phyloP scores from a whole-genome alignment of 331 rosid species.

The Quercus lobata region DNA sequence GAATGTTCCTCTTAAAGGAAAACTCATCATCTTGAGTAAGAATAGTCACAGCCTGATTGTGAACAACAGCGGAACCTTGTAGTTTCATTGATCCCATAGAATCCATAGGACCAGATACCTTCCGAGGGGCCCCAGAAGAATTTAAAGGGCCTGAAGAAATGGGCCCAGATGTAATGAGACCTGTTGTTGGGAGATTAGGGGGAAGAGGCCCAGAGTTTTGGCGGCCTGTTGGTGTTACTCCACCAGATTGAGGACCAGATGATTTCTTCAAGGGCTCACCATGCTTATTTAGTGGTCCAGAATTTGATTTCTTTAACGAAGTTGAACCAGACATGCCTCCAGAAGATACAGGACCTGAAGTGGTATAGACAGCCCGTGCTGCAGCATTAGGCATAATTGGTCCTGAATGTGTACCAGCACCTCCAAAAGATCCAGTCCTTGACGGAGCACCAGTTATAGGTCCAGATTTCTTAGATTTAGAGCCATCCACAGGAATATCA shows the following conservation, averaged over 20 bases:
- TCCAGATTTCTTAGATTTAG: conserved; percentile 93
- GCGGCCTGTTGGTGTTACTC: conserved; percentile 54
- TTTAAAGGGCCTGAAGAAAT: conserved; percentile 85
- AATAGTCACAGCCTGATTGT: conserved; percentile 82
- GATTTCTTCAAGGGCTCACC: conserved; percentile 94
- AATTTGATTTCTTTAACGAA: conserved; percentile 80
- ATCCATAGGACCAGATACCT: conserved; percentile 84
- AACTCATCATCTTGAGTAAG: conserved; percentile 74
- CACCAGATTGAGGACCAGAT: conserved; percentile 97
- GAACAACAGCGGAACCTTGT: conserved; percentile 41
- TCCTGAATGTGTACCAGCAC: conserved; percentile 90
- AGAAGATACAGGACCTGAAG: conserved; percentile 68
- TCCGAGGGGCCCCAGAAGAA: conserved; percentile 93
- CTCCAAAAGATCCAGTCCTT: conserved; percentile 94
- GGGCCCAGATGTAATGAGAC: conserved; percentile 94
- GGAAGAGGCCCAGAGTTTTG: conserved; percentile 96
- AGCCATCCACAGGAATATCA: conserved; percentile 84
- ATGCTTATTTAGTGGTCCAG: conserved; percentile 93
- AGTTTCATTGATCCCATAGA: conserved; percentile 69
- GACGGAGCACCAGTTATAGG: conserved; percentile 74
- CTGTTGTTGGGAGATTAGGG: conserved; percentile 88
- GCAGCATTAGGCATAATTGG: conserved; percentile 69
- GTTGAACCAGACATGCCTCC: conserved; percentile 61
- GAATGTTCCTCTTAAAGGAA: conserved; percentile 88
- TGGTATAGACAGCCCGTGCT: conserved; percentile 64